Evolutionary conservation across 2,329 filamentous ascomycete species (phyloP), one percentile per base, ranked within the genome.

Genomic region (Pseudogymnoascus sp.): DNA sequence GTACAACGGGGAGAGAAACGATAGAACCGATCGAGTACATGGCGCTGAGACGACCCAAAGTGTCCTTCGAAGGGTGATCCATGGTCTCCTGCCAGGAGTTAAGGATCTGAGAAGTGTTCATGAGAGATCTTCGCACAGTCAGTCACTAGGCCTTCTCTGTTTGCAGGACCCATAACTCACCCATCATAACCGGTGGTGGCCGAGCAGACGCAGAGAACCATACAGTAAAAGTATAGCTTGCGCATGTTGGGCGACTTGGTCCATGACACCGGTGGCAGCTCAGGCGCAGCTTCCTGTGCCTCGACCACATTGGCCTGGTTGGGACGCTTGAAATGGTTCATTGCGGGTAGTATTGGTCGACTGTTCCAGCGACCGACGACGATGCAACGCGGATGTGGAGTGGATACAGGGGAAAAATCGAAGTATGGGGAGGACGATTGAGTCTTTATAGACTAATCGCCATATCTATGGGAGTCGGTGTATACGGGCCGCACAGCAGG

Each of bases 201-300:
- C 29, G 83, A 85, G 10, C 81, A 83, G 62, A 86, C 75, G 71
- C 83, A 82, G 62, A 87, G 76, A 63, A 85, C 78, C 25, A 77
- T 72, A 63, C 76, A 77, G 70, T 79, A 78, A 55, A 77, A 76
- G 69, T 85, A 85, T 9, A 85, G 78, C 69, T 77, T 80, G 61
- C 83, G 76, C 61, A 86, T 73, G 68, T 83, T 80, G 36, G 81
- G 81, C 66, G 85, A 81, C 68, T 74, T 77, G 64, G 76, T 80
- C 83, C 83, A 86, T 61, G 73, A 79, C 21, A 85, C 82, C 63
- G 76, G 75, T 67, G 83, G 79, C 67, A 84, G 82, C 35, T 75
- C 73, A 25, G 81, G 81, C 8, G 76, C 75, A 63, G 80, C 78
- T 61, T 72, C 74, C 59, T 76, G 75, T 31, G 78, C 76, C 38